phyloP scores from a whole-genome alignment of 345 rosid species.

The Mallotus nudiflorus region DNA sequence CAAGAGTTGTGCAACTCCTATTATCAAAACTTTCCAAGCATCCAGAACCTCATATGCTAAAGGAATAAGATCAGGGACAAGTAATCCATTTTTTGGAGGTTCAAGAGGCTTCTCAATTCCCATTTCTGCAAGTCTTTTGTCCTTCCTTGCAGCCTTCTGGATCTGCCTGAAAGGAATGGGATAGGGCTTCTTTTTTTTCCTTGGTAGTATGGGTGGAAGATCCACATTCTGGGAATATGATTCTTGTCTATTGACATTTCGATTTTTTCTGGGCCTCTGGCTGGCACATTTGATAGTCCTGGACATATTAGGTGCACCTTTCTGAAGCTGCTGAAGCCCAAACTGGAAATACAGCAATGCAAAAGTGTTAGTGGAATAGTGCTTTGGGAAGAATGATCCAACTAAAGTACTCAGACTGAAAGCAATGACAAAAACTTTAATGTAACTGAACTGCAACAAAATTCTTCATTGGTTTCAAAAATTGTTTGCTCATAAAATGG shows the following conservation, averaged over 20 bases:
- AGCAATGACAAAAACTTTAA: neutral
- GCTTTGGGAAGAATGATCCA: neutral
- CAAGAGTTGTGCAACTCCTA: slow-evolving; percentile 77
- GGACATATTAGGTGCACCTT: slow-evolving; percentile 25
- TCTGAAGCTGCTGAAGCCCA: slow-evolving; percentile 25
- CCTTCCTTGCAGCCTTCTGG: slow-evolving; percentile 53
- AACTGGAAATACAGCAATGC: slow-evolving; percentile 38
- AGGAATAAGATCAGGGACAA: slow-evolving; percentile 71
- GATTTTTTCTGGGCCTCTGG: slow-evolving; percentile 32
- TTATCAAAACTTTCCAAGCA: slow-evolving; percentile 79
- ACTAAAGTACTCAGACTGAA: neutral
- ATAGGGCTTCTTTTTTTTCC: slow-evolving; percentile 83
- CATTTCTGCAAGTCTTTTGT: slow-evolving; percentile 73
- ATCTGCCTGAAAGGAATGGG: slow-evolving; percentile 73
- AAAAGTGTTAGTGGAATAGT: neutral
- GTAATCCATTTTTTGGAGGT: slow-evolving; percentile 83
- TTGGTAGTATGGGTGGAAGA: slow-evolving; percentile 69
- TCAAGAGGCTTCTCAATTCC: slow-evolving; percentile 78
- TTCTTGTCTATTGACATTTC: slow-evolving; percentile 25
- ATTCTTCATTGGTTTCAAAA: neutral
- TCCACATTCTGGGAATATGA: slow-evolving; percentile 64
- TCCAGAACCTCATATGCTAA: slow-evolving; percentile 68
- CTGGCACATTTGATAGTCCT: slow-evolving; percentile 41
- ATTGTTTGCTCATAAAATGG: neutral
- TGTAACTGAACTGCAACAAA: neutral